These are phyloP conservation scores for Melanomma pulvis-pyrius DNA, from an alignment of 495 filamentous ascomycete species.

Conservation along the genomic window DNA sequence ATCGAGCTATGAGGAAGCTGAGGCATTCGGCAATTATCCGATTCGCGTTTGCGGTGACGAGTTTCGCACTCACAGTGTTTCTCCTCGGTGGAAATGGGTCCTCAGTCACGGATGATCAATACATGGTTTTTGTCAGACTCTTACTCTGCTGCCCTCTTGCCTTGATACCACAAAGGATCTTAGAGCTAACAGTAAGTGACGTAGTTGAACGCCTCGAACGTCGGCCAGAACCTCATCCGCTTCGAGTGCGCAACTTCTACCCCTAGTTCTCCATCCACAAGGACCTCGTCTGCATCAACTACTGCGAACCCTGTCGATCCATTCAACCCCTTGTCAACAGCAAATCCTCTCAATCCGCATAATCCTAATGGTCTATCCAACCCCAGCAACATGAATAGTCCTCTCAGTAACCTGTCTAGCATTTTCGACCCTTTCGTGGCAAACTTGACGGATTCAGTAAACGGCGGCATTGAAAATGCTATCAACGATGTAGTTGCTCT, in stretches of 20 bases:
- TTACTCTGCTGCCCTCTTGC: neutral
- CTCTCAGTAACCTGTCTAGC: neutral
- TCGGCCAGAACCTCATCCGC: conserved; percentile 17
- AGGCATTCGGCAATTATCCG: conserved; percentile 9
- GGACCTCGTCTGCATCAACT: neutral
- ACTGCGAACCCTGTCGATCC: conserved; percentile 4
- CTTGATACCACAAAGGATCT: neutral
- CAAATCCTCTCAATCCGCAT: conserved; percentile 18
- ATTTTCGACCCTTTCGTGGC: neutral
- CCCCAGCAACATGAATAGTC: neutral
- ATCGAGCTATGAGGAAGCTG: neutral
- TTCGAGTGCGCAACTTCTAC: conserved; percentile 19
- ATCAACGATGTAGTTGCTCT: conserved; percentile 17
- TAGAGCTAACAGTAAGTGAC: neutral
- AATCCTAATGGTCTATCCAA: conserved; percentile 18
- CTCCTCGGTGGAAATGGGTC: conserved; percentile 11
- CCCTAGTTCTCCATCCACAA: conserved; percentile 1
- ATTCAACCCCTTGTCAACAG: conserved; percentile 19
- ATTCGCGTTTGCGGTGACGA: conserved; percentile 2
- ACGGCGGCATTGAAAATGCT: conserved; percentile 1
- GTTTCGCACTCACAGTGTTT: conserved; percentile 15
- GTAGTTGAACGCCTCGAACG: conserved; percentile 17
- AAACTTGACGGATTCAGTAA: conserved; percentile 11
- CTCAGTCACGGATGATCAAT: neutral
- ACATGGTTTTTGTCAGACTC: conserved; percentile 1